Evolutionary conservation across 2,329 filamentous ascomycete genomes (phyloP), one percentile per base, ranked within the genome.

Genomic region (Fusarium guadeloupense): DNA sequence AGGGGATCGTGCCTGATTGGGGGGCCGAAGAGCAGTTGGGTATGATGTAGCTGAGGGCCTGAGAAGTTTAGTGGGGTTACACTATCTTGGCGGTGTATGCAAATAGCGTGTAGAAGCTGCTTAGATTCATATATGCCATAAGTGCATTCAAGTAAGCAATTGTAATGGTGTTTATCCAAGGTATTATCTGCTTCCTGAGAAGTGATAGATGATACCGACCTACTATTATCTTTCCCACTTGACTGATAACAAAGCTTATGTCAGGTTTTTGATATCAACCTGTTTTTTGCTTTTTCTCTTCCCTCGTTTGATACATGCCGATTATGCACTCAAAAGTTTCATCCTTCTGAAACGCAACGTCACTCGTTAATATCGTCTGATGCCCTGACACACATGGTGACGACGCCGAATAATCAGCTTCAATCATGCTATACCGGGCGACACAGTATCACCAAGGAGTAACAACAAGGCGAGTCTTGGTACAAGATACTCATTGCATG

Each of bases 1-100:
- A 68, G 54, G 56, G 56, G 47, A 66, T 63, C 31, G 59, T 64
- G 65, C 65, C 65, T 68, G 66, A 68, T 68, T 68, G 66, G 66
- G 65, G 65, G 66, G 62, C 62, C 59, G 54, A 37, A 49, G 42
- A 54, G 49, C 21, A 59, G 35, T 59, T 59, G 55, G 55, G 55
- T 59, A 67, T 69, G 66, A 66, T 69, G 64, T 68, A 69, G 49
- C 64, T 47, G 52, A 51, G 43, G 48, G 55, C 47, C 46, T 45
- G 47, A 55, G 51, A 67, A 50, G 41, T 56, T 54, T 51, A 42
- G 35, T 43, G 38, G 53, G 49, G 54, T 45, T 38, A 25, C 31
- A 26, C 33, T 34, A 25, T 31, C 42, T 52, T 42, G 44, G 46
- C 42, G 23, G 23, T 19, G 30, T 59, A 59, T 59, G 55, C 45